phyloP scores from a whole-genome alignment of 2,329 filamentous ascomycete genomes.

The Helotiales sp. region DNA sequence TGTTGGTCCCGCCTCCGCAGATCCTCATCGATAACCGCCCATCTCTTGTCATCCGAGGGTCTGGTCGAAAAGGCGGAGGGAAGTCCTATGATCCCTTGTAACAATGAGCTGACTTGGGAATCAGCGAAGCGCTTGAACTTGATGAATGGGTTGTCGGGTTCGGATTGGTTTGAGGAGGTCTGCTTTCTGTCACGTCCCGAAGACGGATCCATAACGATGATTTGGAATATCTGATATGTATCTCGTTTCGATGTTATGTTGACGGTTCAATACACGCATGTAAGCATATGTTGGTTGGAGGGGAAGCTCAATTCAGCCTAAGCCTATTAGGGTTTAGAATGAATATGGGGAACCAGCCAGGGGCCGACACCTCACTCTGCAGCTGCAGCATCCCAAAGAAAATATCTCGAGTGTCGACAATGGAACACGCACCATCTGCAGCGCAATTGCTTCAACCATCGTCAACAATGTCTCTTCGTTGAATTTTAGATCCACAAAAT shows the following conservation, averaged over 20 bases:
- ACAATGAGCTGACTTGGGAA: constrained; percentile 31
- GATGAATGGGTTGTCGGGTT: constrained; percentile 33
- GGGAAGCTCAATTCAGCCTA: not conserved
- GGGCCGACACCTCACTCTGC: constrained; percentile 13
- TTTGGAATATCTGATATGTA: not conserved
- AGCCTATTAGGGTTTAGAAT: not conserved
- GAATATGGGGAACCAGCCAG: constrained; percentile 4
- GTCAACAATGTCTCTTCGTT: constrained; percentile 26
- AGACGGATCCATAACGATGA: constrained; percentile 24
- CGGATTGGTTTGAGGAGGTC: constrained; percentile 8
- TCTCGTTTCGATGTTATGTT: not conserved
- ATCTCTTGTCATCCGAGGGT: constrained; percentile 19
- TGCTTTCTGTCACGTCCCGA: constrained; percentile 22
- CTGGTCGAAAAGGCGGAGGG: constrained; percentile 33
- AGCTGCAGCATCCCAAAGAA: constrained; percentile 2
- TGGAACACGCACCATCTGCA: constrained; percentile 15
- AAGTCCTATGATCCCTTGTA: constrained; percentile 35
- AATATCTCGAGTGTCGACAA: constrained; percentile 7
- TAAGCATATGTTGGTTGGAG: not conserved
- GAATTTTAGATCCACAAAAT: constrained; percentile 29
- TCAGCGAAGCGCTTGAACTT: constrained; percentile 34
- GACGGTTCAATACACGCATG: not conserved
- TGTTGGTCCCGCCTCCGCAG: constrained; percentile 29
- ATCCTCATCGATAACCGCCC: constrained; percentile 32
- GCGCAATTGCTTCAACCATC: constrained; percentile 25